Evolutionary conservation across 2,329 filamentous ascomycete species (phyloP).

Genomic region (Endocalyx cinctus): DNA sequence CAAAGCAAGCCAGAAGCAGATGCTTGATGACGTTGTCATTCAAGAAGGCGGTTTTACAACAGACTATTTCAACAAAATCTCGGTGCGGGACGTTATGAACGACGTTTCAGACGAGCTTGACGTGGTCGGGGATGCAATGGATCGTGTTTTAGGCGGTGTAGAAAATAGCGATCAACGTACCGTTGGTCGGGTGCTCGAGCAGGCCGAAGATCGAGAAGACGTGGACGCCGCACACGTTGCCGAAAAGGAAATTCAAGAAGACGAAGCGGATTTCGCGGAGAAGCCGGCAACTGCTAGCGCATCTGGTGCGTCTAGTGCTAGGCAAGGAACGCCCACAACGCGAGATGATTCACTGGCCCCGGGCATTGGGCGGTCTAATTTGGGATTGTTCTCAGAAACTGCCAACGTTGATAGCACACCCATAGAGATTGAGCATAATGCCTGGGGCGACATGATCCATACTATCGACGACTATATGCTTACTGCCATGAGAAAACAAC

Average conservation of each 20-base stretch:
- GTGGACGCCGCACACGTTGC: conserved; percentile 82
- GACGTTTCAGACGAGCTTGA: conserved; percentile 50
- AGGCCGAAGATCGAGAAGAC: conserved; percentile 90
- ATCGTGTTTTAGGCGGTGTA: conserved; percentile 70
- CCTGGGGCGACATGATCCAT: conserved; percentile 52
- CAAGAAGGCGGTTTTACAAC: conserved; percentile 98
- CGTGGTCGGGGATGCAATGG: conserved; percentile 64
- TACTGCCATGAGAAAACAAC: conserved; percentile 57
- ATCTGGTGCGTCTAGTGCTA: conserved; percentile 46
- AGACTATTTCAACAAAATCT: conserved; percentile 82
- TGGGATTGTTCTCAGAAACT: conserved; percentile 34
- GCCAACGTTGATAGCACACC: conserved; percentile 27
- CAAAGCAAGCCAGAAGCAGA: conserved; percentile 94
- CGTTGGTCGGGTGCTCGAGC: conserved; percentile 72
- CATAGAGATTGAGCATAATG: conserved; percentile 49
- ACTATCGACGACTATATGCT: conserved; percentile 76
- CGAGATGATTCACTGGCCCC: conserved; percentile 32
- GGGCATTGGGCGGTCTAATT: conserved; percentile 26
- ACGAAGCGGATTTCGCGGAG: conserved; percentile 81
- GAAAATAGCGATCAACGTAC: conserved; percentile 56
- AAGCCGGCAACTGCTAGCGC: conserved; percentile 40
- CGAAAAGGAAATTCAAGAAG: conserved; percentile 81
- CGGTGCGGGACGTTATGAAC: conserved; percentile 64
- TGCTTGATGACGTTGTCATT: conserved; percentile 96
- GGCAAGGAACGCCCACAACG: conserved; percentile 44